Evolutionary conservation across 495 filamentous ascomycete species (phyloP).

Genomic region (Aspergillus coremiiformis): DNA sequence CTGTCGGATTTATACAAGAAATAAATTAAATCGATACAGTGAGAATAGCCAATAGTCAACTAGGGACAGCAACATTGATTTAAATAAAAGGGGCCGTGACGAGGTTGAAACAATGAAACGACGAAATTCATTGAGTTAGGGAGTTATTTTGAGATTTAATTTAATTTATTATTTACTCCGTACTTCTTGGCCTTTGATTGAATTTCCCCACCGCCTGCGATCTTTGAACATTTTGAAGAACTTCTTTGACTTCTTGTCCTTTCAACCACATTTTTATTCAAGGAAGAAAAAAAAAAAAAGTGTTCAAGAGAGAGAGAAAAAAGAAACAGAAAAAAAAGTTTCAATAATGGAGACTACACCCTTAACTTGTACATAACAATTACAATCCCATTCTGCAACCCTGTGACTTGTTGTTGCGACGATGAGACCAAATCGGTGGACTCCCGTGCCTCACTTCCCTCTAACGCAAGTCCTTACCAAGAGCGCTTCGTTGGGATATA

Average conservation of each 20-base stretch:
- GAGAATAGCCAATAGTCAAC: background rate
- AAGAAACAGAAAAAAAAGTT: background rate
- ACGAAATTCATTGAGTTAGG: background rate
- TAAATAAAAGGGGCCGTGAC: background rate
- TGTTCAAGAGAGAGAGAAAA: background rate
- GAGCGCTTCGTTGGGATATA: background rate
- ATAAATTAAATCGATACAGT: too few relatives aligned
- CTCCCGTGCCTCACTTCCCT: constrained; percentile 12
- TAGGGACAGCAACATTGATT: background rate
- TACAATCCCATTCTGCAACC: background rate
- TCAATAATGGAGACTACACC: constrained; percentile 1
- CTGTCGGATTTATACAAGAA: too few relatives aligned
- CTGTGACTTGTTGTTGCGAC: background rate
- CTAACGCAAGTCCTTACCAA: constrained; percentile 14
- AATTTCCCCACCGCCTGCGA: too few relatives aligned
- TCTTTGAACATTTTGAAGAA: too few relatives aligned
- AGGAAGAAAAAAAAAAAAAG: background rate
- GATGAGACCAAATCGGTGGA: constrained; percentile 6
- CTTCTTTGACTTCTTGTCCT: too few relatives aligned
- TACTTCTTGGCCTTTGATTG: background rate
- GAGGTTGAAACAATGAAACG: background rate
- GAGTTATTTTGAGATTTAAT: background rate
- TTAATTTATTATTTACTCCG: background rate
- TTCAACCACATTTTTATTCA: too few relatives aligned
- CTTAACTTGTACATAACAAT: background rate